These are phyloP conservation scores for Psophocarpus tetragonolobus DNA, from an alignment of 306 rosid genomes.

Conservation along the genomic window DNA sequence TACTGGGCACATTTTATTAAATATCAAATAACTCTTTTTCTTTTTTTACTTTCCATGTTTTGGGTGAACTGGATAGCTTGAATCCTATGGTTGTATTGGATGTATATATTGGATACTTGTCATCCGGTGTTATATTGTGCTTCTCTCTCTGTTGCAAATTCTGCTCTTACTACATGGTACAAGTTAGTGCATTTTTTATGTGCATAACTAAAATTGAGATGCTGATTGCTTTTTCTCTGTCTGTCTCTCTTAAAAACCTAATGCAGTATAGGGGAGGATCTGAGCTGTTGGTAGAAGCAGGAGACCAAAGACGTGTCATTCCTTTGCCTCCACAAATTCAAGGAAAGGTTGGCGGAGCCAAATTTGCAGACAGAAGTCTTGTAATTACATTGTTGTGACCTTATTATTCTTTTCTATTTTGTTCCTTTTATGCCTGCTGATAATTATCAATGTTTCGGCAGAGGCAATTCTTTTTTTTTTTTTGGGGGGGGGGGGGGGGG, in stretches of 20 bases:
- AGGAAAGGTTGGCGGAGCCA: conserved; percentile 96
- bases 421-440: conserved; percentile 10
- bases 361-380: conserved; percentile 77
- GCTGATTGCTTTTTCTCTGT: conserved; percentile 21
- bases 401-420: background rate
- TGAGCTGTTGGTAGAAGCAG: conserved; percentile 95
- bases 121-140: background rate
- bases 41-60: background rate
- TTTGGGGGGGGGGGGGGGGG: background rate
- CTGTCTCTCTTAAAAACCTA: background rate
- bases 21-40: background rate
- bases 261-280: conserved; percentile 94
- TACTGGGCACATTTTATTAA: conserved; percentile 7
- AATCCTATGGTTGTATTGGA: conserved; percentile 5
- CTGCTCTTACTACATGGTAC: background rate
- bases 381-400: conserved; percentile 65
- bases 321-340: conserved; percentile 72
- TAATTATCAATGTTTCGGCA: conserved; percentile 8
- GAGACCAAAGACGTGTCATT: conserved; percentile 94
- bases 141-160: background rate
- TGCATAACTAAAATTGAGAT: conserved; percentile 16
- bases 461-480: background rate
- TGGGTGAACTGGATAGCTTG: background rate
- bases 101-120: conserved; percentile 10
- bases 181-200: conserved; percentile 1